Base-by-base conservation (phyloP, 208 protist genomes). In the Vickermania spadyakhi region DNA sequence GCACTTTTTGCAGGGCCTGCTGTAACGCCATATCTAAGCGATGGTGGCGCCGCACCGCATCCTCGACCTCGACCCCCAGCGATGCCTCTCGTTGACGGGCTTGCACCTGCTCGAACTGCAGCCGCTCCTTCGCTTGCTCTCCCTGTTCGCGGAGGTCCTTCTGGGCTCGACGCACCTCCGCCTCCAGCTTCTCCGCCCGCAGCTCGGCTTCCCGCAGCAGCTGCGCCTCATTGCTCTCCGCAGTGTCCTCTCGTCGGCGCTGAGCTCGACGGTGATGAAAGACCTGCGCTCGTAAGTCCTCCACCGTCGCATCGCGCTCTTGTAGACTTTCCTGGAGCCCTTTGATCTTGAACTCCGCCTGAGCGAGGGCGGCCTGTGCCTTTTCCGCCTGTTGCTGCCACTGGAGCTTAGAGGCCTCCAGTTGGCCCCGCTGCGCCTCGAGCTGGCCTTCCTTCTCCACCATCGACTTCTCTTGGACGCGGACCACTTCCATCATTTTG, bases 1-100 rank as follows among this genome's bases (percentile, higher is more conserved):
- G 58, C 22, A 82, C 59, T 21, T 57, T n/a, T n/a, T 63, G 45
- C n/a, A 55, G 63, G 22, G 55, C 59, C 56, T 74, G 75, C 59
- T 75, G 71, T 29, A 70, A 57, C 22, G 14, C 26, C 2, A 28
- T 31, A 25, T 63, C 50, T 4, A 45, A 21, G 11, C 36, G 36
- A 7, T 45, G 36, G n/a, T 62, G 61, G n/a, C 31, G 56, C 21
- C 64, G 28, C 18, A 29, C 41, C 41, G 73, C 67, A 41, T 59
- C 31, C 28, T 79, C 76, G 5, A 73, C 73, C 22, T 55, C 45
- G n/a, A 53, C 53, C 29, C 71, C 73, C 28, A 64, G 60, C 27
- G 52, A 29, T 0, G 76, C 67, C 53, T 79, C 77, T 29, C 69
- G 61, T 14, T 61, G 64, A 13, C 62, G 36, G 18, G 56, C 60